These are phyloP conservation scores for Termitomyces sp. DNA, from an alignment of 768 basidiomycete genomes.

Conservation along the genomic window DNA sequence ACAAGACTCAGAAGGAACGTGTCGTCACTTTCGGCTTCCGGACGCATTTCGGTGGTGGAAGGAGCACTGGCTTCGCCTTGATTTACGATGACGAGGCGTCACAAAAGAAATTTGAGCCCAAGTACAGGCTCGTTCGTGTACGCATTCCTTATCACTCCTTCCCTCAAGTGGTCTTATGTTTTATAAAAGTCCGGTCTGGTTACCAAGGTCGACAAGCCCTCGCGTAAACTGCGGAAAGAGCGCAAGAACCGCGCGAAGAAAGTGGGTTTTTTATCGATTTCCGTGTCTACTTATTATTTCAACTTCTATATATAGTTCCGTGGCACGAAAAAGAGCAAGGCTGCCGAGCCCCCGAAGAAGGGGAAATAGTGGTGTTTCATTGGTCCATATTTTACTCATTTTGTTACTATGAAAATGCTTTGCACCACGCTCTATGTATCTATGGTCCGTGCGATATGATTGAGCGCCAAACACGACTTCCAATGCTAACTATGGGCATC, in stretches of 20 bases:
- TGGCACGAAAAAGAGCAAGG: conserved; percentile 95
- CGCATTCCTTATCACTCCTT: conserved; percentile 28
- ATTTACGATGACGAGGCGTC: conserved; percentile 96
- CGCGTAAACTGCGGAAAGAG: conserved; percentile 98
- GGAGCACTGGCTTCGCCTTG: conserved; percentile 94
- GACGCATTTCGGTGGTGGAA: conserved; percentile 97
- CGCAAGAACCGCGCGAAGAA: conserved; percentile 99
- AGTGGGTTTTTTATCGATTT: conserved; percentile 38
- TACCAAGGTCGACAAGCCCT: conserved; percentile 83
- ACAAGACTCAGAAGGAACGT: conserved; percentile 89
- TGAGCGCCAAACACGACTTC: conserved; percentile 9
- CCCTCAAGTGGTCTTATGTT: not conserved
- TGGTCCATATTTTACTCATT: conserved; percentile 17
- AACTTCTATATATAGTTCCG: conserved; percentile 58
- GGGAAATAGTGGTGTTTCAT: conserved; percentile 61
- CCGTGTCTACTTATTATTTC: conserved; percentile 5
- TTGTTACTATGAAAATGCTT: conserved; percentile 29
- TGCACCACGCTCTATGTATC: conserved; percentile 16
- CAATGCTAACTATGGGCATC: not conserved
- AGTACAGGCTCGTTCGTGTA: conserved; percentile 91
- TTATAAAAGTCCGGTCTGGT: conserved; percentile 56
- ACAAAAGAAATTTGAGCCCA: conserved; percentile 97
- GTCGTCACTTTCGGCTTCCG: conserved; percentile 93
- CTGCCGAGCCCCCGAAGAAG: conserved; percentile 89
- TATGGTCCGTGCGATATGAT: conserved; percentile 21